Base-by-base conservation (phyloP, 257 asterid species). In the Plantago major region DNA sequence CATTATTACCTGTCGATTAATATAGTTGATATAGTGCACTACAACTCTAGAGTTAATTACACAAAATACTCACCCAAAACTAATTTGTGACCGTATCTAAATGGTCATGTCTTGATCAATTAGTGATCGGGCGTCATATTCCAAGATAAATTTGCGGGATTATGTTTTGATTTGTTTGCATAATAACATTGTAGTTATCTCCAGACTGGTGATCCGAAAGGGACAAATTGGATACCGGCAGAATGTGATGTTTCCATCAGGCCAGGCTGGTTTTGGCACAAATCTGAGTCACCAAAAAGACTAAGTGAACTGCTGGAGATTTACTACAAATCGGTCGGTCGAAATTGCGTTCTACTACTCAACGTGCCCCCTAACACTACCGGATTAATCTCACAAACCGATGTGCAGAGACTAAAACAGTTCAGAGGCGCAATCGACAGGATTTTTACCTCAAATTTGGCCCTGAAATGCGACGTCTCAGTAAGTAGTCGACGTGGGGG, bases 181-280 rank as follows among this genome's bases (percentile, higher is more conserved):
- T 2, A 22, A 22, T n/a, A 62, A 49, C 58, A 16, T 15, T 72
- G 74, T 80, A 92, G 99, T 65, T 92, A 92, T 71, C 89, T 92
- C 62, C 80, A 74, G 74, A 80, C 74, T 0, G 99, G 99, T 4
- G 99, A 92, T 40, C 71, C 96, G 0, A 80, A 60, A 71, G 99
- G 99, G 68, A 80, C 80, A 0, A 78, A 87, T 16, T 92, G 99
- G 99, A 9, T 92, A 49, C 99, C 99, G 0, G 82, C 99, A 22
- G 99, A 92, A 65, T 92, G 99, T 40, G 99, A 92, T 60, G 95
- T 92, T 42, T 92, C 99, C 16, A 83, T 92, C 44, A 71, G 99
- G 65, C 10, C 38, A 9, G 94, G 97, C 7, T 92, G 97, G 99
- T 92, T 92, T 73, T 92, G 96, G 99, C 99, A 92, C 12, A 84